Conservation (phyloP, 345 rosid species). For the Litchi chinensis region DNA sequence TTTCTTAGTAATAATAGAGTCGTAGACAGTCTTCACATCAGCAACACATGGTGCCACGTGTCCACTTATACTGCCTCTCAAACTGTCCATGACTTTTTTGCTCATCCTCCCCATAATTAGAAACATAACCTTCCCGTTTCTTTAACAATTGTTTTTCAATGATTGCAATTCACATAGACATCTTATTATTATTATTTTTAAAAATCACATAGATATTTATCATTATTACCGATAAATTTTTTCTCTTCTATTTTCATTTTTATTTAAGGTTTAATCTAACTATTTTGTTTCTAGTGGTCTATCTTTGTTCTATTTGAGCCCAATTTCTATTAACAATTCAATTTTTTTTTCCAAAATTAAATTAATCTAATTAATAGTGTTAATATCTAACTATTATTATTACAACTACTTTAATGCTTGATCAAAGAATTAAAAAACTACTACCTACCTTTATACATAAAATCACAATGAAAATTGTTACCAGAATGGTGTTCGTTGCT, state of each 20-base stretch:
- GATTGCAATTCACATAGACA: background rate
- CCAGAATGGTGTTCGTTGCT: no score
- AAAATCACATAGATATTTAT: no score
- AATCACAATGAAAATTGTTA: no score
- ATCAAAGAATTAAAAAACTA: no score
- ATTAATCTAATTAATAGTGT: background rate
- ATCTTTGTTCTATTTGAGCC: background rate
- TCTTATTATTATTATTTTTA: background rate
- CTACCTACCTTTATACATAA: no score
- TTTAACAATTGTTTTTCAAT: background rate
- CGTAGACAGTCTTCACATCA: background rate
- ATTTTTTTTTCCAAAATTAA: no score
- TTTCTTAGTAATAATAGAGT: background rate
- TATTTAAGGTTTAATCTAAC: background rate
- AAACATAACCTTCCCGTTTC: background rate
- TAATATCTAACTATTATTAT: no score
- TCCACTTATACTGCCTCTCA: constrained; percentile 9
- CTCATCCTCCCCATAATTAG: background rate
- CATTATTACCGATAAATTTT: background rate
- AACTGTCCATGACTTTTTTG: background rate
- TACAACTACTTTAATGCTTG: no score
- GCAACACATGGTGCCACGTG: background rate
- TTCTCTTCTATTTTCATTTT: background rate
- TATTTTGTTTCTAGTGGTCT: background rate
- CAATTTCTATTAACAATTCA: background rate